Conservation (phyloP, 2,329 filamentous ascomycete genomes). For the Tothia fuscella region DNA sequence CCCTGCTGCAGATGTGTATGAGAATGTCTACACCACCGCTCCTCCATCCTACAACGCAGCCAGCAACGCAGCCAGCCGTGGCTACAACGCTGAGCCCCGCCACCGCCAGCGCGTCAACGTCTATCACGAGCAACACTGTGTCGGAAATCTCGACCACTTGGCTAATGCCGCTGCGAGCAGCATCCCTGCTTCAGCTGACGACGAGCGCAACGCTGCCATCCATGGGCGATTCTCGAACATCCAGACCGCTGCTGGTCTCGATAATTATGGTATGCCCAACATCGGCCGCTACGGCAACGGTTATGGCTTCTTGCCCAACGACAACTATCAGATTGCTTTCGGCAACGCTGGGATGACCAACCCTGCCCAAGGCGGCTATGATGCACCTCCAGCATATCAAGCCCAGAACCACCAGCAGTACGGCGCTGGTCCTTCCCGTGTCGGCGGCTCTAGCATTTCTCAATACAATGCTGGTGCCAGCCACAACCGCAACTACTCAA, state of each 20-base stretch:
- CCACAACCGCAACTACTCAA: no score
- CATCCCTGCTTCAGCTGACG: no score
- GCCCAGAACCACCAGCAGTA: no score
- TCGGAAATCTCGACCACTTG: not conserved
- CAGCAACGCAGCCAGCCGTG: not conserved
- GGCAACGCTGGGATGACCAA: not conserved
- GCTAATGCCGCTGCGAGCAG: conserved; percentile 4
- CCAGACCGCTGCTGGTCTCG: not conserved
- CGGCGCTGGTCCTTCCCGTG: no score
- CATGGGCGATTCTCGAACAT: no score
- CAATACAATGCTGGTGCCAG: no score
- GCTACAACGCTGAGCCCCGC: not conserved
- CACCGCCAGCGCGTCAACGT: not conserved
- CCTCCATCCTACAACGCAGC: not conserved
- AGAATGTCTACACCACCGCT: not conserved
- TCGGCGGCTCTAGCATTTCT: no score
- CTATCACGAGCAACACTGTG: no score
- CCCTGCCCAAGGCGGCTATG: not conserved
- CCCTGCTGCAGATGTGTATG: conserved; percentile 2
- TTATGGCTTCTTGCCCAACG: not conserved
- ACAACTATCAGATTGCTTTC: not conserved
- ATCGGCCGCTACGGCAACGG: not conserved
- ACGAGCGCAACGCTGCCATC: no score
- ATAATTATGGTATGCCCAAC: not conserved
- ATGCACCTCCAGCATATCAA: no score